phyloP scores from a whole-genome alignment of 495 filamentous ascomycete genomes.

The Hyaloscypha bicolor region DNA sequence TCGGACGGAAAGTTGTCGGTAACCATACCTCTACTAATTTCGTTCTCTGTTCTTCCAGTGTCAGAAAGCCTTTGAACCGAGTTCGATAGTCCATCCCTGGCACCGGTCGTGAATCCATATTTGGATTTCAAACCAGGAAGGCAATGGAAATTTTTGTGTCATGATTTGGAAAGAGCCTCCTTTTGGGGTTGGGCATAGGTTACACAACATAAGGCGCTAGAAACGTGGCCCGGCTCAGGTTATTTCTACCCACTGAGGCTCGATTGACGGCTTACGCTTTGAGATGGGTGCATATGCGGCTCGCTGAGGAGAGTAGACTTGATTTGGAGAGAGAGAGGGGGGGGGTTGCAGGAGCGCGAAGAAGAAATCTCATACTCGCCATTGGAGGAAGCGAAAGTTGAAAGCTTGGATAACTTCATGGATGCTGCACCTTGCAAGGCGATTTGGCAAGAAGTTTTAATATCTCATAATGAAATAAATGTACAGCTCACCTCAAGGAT shows the following conservation, averaged over 20 bases:
- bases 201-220: conserved; percentile 2
- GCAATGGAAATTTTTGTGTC: neutral
- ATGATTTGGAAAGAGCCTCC: neutral
- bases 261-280: neutral
- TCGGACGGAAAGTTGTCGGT: neutral
- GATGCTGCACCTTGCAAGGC: too few relatives aligned
- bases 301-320: neutral
- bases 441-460: too few relatives aligned
- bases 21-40: conserved; percentile 6
- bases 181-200: neutral
- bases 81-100: conserved; percentile 7
- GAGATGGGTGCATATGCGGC: neutral
- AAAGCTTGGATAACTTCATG: too few relatives aligned
- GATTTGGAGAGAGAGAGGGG: neutral
- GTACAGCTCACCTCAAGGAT: too few relatives aligned
- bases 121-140: neutral
- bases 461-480: too few relatives aligned
- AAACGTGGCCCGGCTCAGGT: neutral
- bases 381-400: too few relatives aligned
- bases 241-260: neutral
- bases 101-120: neutral
- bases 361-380: neutral
- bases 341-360: neutral
- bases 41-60: neutral
- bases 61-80: conserved; percentile 10